Evolutionary conservation across 2,329 filamentous ascomycete genomes (phyloP).

Genomic region (Xylariomycetidae sp.): DNA sequence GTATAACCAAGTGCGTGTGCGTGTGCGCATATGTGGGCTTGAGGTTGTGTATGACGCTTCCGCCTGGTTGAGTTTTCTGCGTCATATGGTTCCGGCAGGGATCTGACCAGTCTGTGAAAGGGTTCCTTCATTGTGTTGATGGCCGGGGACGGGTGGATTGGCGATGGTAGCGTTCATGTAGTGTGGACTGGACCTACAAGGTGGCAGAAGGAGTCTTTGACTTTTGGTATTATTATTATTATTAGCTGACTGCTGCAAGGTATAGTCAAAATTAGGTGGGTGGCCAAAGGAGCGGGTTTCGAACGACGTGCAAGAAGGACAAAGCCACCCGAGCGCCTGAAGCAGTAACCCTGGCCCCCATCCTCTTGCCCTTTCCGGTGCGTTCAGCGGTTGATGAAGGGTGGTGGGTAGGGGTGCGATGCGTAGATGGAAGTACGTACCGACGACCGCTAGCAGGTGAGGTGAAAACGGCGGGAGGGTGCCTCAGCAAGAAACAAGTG

Average conservation of each 20-base stretch:
- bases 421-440: no score
- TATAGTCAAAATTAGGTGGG: conserved; percentile 24
- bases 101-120: conserved; percentile 26
- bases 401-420: conserved; percentile 4
- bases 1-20: conserved; percentile 25
- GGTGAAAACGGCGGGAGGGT: conserved; percentile 13
- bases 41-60: conserved; percentile 27
- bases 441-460: conserved; percentile 1
- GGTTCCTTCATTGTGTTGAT: conserved; percentile 27
- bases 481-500: conserved; percentile 11
- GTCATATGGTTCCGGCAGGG: conserved; percentile 33
- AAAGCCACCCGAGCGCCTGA: conserved; percentile 24
- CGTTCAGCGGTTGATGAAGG: conserved; percentile 3
- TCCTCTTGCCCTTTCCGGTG: conserved; percentile 26
- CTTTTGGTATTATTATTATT: conserved; percentile 6
- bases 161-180: conserved; percentile 27
- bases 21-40: conserved; percentile 25
- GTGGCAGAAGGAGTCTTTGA: conserved; percentile 23
- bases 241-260: conserved; percentile 24
- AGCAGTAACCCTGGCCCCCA: conserved; percentile 24
- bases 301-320: conserved; percentile 25
- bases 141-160: conserved; percentile 25
- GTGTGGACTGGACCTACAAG: conserved; percentile 23
- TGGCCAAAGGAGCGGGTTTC: conserved; percentile 28
- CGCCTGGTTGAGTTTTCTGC: conserved; percentile 28